phyloP scores from a whole-genome alignment of 83 land plant genomes.

The Thuja plicata region DNA sequence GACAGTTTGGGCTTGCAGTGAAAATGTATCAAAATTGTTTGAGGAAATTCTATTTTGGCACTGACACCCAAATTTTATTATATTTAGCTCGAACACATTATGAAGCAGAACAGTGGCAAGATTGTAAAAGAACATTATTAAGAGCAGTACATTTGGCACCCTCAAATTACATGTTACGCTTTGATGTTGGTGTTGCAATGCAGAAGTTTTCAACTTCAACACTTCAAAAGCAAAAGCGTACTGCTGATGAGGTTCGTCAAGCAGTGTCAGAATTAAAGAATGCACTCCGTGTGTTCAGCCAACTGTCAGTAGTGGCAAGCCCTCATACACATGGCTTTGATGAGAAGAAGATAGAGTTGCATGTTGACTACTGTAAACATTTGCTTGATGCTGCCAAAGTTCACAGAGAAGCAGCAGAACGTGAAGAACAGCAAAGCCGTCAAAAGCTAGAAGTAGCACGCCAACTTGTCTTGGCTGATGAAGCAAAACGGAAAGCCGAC shows the following conservation, averaged over 20 bases:
- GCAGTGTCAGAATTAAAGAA: constrained; percentile 41
- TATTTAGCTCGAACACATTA: constrained; percentile 95
- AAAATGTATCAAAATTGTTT: too few relatives aligned
- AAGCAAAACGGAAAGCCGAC: constrained; percentile 92
- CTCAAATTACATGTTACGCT: constrained; percentile 83
- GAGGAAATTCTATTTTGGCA: too few relatives aligned
- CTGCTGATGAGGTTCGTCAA: constrained; percentile 94
- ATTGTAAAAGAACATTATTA: constrained; percentile 84
- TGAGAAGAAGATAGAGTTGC: constrained; percentile 91
- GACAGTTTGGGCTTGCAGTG: too few relatives aligned
- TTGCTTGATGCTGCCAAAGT: constrained; percentile 93
- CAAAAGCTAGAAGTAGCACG: constrained; percentile 85
- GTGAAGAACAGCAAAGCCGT: constrained; percentile 85
- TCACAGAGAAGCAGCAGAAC: constrained; percentile 90
- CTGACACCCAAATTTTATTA: constrained; percentile 55
- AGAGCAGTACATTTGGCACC: constrained; percentile 96
- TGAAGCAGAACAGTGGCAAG: constrained; percentile 99
- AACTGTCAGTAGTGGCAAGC: constrained; percentile 66
- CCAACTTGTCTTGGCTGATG: constrained; percentile 83
- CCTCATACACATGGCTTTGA: constrained; percentile 88
- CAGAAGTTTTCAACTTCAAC: constrained; percentile 95
- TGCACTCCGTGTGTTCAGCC: constrained; percentile 90
- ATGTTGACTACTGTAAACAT: constrained; percentile 94
- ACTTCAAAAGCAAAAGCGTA: constrained; percentile 78
- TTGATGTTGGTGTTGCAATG: constrained; percentile 95